Percentiles rank a stretch among this genome's conserved stretches.
phyloP scores from a whole-genome alignment of 2,329 filamentous ascomycete species.

The Trichoderma cornu-damae region DNA sequence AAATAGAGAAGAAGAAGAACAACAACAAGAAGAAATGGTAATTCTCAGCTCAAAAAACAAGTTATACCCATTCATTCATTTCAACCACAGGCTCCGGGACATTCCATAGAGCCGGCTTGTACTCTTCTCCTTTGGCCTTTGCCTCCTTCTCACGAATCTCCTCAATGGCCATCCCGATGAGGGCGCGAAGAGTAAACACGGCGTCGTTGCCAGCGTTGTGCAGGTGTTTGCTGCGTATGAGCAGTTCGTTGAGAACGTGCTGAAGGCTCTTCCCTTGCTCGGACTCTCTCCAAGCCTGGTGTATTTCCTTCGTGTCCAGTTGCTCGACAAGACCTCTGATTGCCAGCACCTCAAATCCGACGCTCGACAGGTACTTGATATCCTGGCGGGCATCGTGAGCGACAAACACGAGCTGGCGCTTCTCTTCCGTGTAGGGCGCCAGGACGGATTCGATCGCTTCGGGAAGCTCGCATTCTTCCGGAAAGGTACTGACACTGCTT shows the following conservation, averaged over 20 bases:
- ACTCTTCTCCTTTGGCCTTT: conserved; percentile 19
- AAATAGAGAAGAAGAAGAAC: neutral
- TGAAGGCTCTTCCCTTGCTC: conserved; percentile 52
- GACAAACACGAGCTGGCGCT: conserved; percentile 63
- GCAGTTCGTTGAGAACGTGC: conserved; percentile 58
- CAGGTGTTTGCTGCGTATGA: conserved; percentile 58
- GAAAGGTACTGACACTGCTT: conserved; percentile 40
- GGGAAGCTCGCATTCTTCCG: conserved; percentile 32
- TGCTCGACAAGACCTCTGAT: conserved; percentile 53
- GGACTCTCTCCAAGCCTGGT: conserved; percentile 56
- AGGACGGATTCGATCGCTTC: conserved; percentile 37
- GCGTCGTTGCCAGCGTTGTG: conserved; percentile 90
- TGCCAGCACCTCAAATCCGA: conserved; percentile 58
- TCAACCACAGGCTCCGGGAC: neutral
- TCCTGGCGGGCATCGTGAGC: conserved; percentile 70
- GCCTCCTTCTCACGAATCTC: conserved; percentile 23
- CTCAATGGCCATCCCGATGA: conserved; percentile 48
- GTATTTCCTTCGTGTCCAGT: conserved; percentile 69
- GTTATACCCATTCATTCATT: conserved; percentile 9
- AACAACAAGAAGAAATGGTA: neutral
- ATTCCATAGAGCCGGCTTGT: conserved; percentile 16
- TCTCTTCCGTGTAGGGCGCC: conserved; percentile 26
- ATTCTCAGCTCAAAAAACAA: conserved; percentile 20
- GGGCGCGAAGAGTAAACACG: conserved; percentile 67
- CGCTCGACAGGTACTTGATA: conserved; percentile 57